Conservation (phyloP, 768 basidiomycete genomes). For the Lyophyllum semitale region DNA sequence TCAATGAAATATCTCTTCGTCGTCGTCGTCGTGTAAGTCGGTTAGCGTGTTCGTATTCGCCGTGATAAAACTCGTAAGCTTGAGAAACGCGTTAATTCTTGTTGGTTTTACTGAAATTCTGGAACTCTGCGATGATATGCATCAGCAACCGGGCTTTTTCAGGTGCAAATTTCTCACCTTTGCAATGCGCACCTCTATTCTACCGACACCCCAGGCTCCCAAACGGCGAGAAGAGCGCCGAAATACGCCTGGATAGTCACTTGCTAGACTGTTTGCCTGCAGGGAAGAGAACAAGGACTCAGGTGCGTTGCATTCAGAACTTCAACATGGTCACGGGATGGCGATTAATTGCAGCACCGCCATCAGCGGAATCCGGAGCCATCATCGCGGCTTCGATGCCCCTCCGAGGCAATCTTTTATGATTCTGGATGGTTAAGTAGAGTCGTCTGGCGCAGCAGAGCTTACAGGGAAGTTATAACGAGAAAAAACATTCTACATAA, state of each 20-base stretch:
- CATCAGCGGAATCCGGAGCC: neutral
- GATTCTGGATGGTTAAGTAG: neutral
- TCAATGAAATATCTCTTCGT: slow-evolving; percentile 9
- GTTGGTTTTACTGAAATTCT: slow-evolving; percentile 17
- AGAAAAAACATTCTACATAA: too few relatives aligned
- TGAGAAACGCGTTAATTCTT: slow-evolving; percentile 26
- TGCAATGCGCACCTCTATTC: slow-evolving; percentile 18
- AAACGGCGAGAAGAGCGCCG: slow-evolving; percentile 13
- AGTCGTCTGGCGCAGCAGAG: too few relatives aligned
- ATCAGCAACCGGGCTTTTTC: neutral
- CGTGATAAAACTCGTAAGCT: slow-evolving; percentile 23
- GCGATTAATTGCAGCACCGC: slow-evolving; percentile 9
- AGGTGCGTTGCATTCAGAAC: slow-evolving; percentile 1
- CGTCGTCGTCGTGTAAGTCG: slow-evolving; percentile 11
- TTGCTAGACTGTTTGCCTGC: slow-evolving; percentile 15
- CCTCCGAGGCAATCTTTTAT: neutral
- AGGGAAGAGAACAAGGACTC: slow-evolving; percentile 18
- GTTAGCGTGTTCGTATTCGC: slow-evolving; percentile 16
- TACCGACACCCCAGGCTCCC: slow-evolving; percentile 18
- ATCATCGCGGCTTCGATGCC: neutral
- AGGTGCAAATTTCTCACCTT: slow-evolving; percentile 10
- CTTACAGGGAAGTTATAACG: too few relatives aligned
- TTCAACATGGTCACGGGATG: slow-evolving; percentile 18
- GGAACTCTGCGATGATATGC: slow-evolving; percentile 14
- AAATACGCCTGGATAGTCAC: slow-evolving; percentile 15